phyloP scores from a whole-genome alignment of 768 basidiomycete species.

The Rhodocollybia butyracea region DNA sequence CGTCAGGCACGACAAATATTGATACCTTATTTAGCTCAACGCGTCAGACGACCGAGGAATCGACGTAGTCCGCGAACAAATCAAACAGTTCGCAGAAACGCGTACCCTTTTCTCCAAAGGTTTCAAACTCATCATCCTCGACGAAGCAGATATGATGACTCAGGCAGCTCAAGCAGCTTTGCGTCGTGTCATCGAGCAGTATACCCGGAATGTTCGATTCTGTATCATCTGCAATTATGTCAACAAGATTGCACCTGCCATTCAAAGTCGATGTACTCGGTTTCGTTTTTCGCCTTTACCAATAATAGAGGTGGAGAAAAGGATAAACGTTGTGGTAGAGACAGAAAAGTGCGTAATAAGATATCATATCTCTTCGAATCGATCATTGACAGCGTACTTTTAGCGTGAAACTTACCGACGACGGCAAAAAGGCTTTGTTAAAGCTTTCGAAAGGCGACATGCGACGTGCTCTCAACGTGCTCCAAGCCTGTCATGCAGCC shows the following conservation, averaged over 20 bases:
- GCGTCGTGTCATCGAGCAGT: slow-evolving; percentile 96
- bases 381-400: neutral
- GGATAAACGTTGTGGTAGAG: slow-evolving; percentile 74
- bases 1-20: slow-evolving; percentile 1
- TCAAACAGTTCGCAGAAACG: slow-evolving; percentile 97
- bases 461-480: slow-evolving; percentile 91
- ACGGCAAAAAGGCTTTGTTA: slow-evolving; percentile 85
- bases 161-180: slow-evolving; percentile 95
- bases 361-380: neutral
- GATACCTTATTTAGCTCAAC: slow-evolving; percentile 61
- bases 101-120: slow-evolving; percentile 88
- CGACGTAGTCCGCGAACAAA: slow-evolving; percentile 97
- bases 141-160: slow-evolving; percentile 99
- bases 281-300: slow-evolving; percentile 96
- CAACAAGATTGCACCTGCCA: slow-evolving; percentile 97
- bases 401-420: slow-evolving; percentile 83
- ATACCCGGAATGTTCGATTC: slow-evolving; percentile 97
- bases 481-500: slow-evolving; percentile 98
- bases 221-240: slow-evolving; percentile 99
- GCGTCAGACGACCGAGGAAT: slow-evolving; percentile 99
- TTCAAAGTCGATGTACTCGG: slow-evolving; percentile 96
- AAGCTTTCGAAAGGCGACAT: slow-evolving; percentile 98
- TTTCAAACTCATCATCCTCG: slow-evolving; percentile 96
- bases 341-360: slow-evolving; percentile 68
- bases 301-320: slow-evolving; percentile 78